Base-by-base conservation (phyloP, 176 grass and related monocot species). In the Pontederia paniculata region DNA sequence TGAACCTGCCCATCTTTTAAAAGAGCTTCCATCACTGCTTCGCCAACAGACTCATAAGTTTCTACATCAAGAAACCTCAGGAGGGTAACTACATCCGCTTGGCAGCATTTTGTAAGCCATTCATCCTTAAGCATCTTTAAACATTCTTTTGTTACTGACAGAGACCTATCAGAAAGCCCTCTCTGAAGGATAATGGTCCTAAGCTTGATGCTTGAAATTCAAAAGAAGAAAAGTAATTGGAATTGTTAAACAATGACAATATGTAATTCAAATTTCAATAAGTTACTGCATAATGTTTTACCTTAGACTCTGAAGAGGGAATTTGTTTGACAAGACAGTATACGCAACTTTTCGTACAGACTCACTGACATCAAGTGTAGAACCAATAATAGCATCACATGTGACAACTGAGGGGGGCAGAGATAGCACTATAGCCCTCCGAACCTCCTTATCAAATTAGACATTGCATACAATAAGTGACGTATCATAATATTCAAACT, bases 121-220 rank as follows among this genome's bases (percentile, higher is more conserved):
- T 89, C 85, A 42, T 97, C 86, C 72, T 97, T 97, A 14, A 91
- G 75, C 93, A 91, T 97, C 70, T 80, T 90, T 22, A 97, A 70
- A 44, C 86, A 91, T 56, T 81, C 83, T 12, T 70, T 79, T 20
- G 68, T 76, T 58, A 97, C 93, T 56, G 66, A 47, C 65, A 63
- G 13, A 74, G 86, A 97, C 62, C 86, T 84, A 70, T 97, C 83
- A 0, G 75, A 87, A 57, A 84, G 74, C 4, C 86, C 86, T 60
- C 93, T 97, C 71, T 84, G 80, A 70, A 97, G 86, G 60, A 97
- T 69, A 23, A 70, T 84, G 47, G 77, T 91, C 63, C 93, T 83
- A 65, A 90, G 83, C 86, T 97, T 97, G 61, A 97, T 97, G 74
- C 93, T 97, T 74, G 84, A 72, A 43, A 8, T 54, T 54, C n/a